Evolutionary conservation across 148 eudicot species (phyloP).

Genomic region (Heliosperma pusillum): DNA sequence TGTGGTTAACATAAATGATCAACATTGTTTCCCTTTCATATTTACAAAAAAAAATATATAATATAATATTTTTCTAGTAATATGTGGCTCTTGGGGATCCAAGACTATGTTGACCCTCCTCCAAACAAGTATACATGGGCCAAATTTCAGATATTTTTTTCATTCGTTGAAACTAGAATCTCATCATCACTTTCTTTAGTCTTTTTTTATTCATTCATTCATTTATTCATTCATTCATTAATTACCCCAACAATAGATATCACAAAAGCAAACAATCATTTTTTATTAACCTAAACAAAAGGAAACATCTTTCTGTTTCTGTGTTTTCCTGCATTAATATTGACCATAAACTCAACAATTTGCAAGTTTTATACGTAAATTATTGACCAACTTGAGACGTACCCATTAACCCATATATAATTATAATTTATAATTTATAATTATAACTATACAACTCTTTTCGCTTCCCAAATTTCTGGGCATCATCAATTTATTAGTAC

Average conservation of each 20-base stretch:
- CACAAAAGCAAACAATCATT: not conserved
- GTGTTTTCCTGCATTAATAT: not conserved
- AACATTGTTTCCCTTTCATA: too few species aligned
- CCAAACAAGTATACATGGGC: not conserved
- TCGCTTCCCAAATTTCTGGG: not conserved
- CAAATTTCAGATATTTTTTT: not conserved
- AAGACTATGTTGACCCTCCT: not conserved
- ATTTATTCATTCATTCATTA: too few species aligned
- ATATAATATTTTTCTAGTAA: too few species aligned
- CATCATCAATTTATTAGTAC: not conserved
- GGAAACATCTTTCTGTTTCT: not conserved
- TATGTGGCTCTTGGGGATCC: not conserved
- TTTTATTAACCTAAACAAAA: not conserved
- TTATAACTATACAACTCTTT: not conserved
- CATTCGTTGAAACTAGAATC: not conserved
- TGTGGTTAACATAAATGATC: too few species aligned
- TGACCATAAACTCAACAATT: not conserved
- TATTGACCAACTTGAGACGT: constrained; percentile 25
- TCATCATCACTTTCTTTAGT: not conserved
- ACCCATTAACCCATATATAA: constrained; percentile 4
- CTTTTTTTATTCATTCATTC: not conserved
- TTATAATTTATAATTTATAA: not conserved
- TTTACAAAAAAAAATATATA: too few species aligned
- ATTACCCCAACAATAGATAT: not conserved
- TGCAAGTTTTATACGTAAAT: constrained; percentile 19